Conservation (phyloP, 129 eudicot genomes). For the Escallonia rubra region DNA sequence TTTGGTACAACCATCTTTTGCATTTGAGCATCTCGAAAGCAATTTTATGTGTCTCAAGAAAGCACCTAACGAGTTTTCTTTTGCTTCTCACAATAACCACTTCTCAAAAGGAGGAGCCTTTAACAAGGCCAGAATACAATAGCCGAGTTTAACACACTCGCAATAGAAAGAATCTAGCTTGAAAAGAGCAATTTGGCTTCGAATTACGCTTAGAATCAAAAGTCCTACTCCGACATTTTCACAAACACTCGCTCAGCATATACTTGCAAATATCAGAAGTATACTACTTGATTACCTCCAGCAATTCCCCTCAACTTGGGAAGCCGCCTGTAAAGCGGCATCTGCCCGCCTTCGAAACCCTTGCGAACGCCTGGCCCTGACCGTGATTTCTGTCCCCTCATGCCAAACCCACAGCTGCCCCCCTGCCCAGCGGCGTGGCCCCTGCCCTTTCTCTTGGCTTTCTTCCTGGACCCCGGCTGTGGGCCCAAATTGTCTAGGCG, state of each 20-base stretch:
- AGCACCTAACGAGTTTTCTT: no score
- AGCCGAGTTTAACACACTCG: no score
- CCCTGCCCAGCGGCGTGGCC: constrained; percentile 96
- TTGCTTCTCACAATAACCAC: no score
- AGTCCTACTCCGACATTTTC: constrained; percentile 11
- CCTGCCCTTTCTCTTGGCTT: constrained; percentile 72
- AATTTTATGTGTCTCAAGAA: no score
- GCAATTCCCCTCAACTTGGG: constrained; percentile 95
- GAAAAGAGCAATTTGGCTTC: no score
- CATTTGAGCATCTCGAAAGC: no score
- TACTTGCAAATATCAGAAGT: not conserved
- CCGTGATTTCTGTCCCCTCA: constrained; percentile 97
- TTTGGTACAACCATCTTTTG: no score
- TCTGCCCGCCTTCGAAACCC: constrained; percentile 95
- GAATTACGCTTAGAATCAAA: not conserved
- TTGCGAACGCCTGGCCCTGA: constrained; percentile 72
- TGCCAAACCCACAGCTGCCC: constrained; percentile 94
- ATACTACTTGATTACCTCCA: constrained; percentile 58
- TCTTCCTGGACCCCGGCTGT: constrained; percentile 75
- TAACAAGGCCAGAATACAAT: no score
- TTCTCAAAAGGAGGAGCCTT: no score
- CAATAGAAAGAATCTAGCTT: no score
- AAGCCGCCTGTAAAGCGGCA: constrained; percentile 77
- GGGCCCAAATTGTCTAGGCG: constrained; percentile 80
- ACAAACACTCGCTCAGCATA: constrained; percentile 19